phyloP scores from a whole-genome alignment of 2,329 filamentous ascomycete species.

The Rutstroemia sp. region DNA sequence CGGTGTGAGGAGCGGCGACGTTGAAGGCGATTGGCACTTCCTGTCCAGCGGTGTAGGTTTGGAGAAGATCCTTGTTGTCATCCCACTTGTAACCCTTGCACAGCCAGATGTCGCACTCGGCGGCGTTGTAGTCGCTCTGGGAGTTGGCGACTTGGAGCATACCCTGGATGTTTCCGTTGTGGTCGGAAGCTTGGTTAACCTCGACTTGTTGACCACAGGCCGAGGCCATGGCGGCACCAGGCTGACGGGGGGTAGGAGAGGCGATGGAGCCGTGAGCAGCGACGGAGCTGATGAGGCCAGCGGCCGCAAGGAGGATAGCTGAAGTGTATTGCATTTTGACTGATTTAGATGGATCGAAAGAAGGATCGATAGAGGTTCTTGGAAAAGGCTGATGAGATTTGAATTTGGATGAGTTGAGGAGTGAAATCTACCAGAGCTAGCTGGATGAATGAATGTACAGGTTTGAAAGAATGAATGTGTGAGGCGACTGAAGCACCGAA shows the following conservation, averaged over 20 bases:
- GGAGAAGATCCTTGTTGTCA: conserved; percentile 38
- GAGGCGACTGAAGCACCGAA: conserved; percentile 5
- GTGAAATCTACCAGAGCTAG: conserved; percentile 10
- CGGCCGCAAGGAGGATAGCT: conserved; percentile 17
- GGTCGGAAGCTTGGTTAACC: conserved; percentile 27
- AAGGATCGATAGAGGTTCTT: not conserved
- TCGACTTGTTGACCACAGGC: conserved; percentile 37
- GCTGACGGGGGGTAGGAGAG: conserved; percentile 34
- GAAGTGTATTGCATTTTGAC: conserved; percentile 23
- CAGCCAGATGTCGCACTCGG: conserved; percentile 36
- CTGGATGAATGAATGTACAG: conserved; percentile 7
- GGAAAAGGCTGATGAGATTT: not conserved
- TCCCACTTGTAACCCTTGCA: conserved; percentile 41
- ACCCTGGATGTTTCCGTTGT: conserved; percentile 30
- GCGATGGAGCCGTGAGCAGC: conserved; percentile 43
- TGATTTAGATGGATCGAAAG: not conserved
- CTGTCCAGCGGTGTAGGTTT: conserved; percentile 38
- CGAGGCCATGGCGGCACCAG: conserved; percentile 35
- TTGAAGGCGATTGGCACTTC: conserved; percentile 35
- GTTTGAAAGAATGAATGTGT: conserved; percentile 6
- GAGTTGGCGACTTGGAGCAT: conserved; percentile 29
- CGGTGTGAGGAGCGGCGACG: conserved; percentile 43
- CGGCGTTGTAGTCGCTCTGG: conserved; percentile 24
- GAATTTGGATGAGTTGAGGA: not conserved
- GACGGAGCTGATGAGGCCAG: conserved; percentile 32